Percentiles rank a stretch among this genome's conserved stretches.
Evolutionary conservation across 768 basidiomycete genomes (phyloP).

Genomic region (Podaxis sp.): DNA sequence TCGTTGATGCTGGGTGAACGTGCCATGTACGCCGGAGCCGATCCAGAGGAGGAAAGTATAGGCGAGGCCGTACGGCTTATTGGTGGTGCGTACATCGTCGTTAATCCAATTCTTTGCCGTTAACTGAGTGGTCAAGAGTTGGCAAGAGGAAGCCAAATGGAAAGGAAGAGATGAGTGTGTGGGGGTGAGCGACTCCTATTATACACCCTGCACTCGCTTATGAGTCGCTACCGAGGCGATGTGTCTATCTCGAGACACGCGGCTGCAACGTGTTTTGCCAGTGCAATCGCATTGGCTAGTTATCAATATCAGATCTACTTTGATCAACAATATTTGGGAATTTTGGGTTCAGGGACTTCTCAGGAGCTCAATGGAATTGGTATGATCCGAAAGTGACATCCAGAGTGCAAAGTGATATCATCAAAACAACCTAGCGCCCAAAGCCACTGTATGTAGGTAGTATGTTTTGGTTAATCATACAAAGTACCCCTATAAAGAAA

Average conservation of each 20-base stretch:
- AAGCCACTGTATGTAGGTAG: neutral
- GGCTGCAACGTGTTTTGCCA: slow-evolving; percentile 11
- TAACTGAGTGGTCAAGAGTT: neutral
- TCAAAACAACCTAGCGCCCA: neutral
- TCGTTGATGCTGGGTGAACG: slow-evolving; percentile 43
- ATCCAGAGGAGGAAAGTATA: neutral
- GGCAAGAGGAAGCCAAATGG: neutral
- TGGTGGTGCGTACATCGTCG: slow-evolving; percentile 14
- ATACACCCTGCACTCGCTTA: slow-evolving; percentile 2
- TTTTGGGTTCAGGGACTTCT: neutral
- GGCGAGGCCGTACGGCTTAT: slow-evolving; percentile 13
- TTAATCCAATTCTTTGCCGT: neutral
- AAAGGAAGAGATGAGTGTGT: neutral
- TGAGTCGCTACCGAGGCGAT: neutral
- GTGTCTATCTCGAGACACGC: slow-evolving; percentile 8
- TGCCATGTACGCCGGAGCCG: slow-evolving; percentile 6
- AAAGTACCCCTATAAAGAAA: neutral
- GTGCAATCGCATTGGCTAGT: neutral
- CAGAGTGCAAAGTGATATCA: neutral
- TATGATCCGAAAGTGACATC: neutral
- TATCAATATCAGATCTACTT: neutral
- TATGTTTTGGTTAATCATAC: neutral
- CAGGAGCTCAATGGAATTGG: neutral
- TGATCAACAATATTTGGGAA: neutral
- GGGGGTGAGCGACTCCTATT: neutral